Evolutionary conservation across 164 flowering plant genomes (phyloP).

Genomic region (Tinospora cordifolia): DNA sequence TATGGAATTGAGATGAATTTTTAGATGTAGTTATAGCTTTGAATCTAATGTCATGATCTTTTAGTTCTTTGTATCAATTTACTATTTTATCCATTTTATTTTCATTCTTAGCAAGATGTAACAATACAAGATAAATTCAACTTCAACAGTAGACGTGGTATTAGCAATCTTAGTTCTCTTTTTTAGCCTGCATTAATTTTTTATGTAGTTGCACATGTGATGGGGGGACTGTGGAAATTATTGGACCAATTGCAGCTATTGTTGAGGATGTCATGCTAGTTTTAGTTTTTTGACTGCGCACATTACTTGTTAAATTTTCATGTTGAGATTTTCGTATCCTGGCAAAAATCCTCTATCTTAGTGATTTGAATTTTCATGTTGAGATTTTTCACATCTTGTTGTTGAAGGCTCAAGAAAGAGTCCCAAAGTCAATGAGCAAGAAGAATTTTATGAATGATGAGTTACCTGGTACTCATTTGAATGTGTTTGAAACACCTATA

Average conservation of each 20-base stretch:
- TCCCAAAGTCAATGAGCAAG: neutral
- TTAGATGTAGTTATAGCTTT: neutral
- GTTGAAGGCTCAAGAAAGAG: neutral
- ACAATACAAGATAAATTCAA: neutral
- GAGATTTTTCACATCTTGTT: neutral
- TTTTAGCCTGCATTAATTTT: constrained; percentile 3
- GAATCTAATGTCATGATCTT: no score
- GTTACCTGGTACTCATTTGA: neutral
- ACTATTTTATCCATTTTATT: neutral
- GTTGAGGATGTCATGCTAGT: constrained; percentile 93
- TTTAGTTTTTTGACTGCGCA: constrained; percentile 34
- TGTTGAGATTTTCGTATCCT: neutral
- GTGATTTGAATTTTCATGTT: neutral
- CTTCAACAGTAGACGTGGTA: neutral
- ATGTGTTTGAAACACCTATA: neutral
- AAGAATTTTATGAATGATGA: neutral
- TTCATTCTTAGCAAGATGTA: neutral
- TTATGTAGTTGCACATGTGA: constrained; percentile 64
- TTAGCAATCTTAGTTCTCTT: constrained; percentile 1
- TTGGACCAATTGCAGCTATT: constrained; percentile 78
- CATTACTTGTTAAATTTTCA: neutral
- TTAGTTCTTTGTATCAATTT: neutral
- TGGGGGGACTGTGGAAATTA: constrained; percentile 76
- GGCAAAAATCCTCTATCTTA: no score
- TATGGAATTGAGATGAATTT: neutral